Evolutionary conservation across 805 yeast genomes (phyloP), one percentile per base, ranked within the genome.

Genomic region (Ogataea allantospora): DNA sequence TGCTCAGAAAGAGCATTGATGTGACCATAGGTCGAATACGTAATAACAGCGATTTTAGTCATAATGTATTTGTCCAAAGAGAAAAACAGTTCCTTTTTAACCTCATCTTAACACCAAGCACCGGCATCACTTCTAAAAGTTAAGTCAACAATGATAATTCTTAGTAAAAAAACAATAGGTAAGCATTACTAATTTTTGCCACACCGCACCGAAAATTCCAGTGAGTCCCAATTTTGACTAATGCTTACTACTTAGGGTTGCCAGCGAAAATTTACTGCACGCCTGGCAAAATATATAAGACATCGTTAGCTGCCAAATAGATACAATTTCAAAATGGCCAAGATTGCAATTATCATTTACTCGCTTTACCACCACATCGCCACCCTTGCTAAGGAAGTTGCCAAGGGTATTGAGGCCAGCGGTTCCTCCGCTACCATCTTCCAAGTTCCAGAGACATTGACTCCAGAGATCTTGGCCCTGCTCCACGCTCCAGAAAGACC

Each of bases 11-110:
- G 56, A 22, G 68, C 61, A 44, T 74, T 75, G 48, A 86, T 66
- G 65, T 88, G 96, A 44, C 87, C 88, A 67, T 83, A 87, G 28
- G 80, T 68, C 17, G 96, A 81, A 72, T 87, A 88, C 38, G 73
- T 68, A 44, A 80, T 71, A 52, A 80, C 68, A 10, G 47, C 47
- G 24, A 44, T 33, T 28, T 44, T 44, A 21, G 39, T 43, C 47
- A 44, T 44, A 19, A 14, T 33, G 26, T n/a, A n/a, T n/a, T n/a
- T n/a, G n/a, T n/a, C n/a, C n/a, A n/a, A n/a, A n/a, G n/a, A n/a
- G n/a, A n/a, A n/a, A n/a, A n/a, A n/a, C n/a, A n/a, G n/a, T n/a
- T n/a, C n/a, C n/a, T n/a, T n/a, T n/a, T n/a, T n/a, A n/a, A n/a
- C n/a, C n/a, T n/a, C n/a, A n/a, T n/a, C n/a, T n/a, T n/a, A n/a